These are phyloP conservation scores for Pleurotus salmoneostramineus DNA, from an alignment of 768 basidiomycete genomes.

Conservation along the genomic window DNA sequence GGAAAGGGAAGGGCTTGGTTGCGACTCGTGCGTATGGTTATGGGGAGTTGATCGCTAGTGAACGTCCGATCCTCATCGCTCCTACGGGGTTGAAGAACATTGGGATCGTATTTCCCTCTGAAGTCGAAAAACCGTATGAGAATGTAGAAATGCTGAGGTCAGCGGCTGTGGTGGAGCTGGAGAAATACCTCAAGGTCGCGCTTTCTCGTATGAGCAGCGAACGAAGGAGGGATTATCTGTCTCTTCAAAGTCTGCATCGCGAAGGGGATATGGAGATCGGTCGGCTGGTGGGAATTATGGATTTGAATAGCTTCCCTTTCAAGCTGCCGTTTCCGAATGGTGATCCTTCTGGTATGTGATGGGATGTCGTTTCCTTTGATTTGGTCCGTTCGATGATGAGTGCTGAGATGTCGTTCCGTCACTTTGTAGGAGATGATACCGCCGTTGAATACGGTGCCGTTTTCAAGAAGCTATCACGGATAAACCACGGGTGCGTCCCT, in stretches of 20 bases:
- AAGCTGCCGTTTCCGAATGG: neutral
- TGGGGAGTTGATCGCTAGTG: neutral
- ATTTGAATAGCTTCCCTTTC: neutral
- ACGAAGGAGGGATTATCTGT: neutral
- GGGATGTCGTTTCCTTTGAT: neutral
- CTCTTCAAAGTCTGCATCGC: neutral
- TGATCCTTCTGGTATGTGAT: neutral
- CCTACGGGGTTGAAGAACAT: neutral
- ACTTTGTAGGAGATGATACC: too few relatives aligned
- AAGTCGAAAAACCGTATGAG: neutral
- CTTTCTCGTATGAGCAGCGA: neutral
- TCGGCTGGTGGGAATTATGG: neutral
- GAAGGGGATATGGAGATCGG: neutral
- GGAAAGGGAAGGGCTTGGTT: neutral
- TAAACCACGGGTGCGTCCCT: slow-evolving; percentile 8
- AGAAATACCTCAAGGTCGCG: neutral
- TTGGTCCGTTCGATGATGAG: neutral
- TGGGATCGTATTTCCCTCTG: neutral
- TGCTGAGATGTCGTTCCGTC: too few relatives aligned
- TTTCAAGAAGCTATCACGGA: slow-evolving; percentile 6
- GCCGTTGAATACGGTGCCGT: neutral
- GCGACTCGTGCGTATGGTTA: neutral
- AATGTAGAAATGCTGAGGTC: neutral
- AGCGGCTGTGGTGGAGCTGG: neutral
- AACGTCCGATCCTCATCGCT: neutral